Evolutionary conservation across 257 asterid species (phyloP), one percentile per base, ranked within the genome.

Genomic region (Nicotiana tomentosiformis): DNA sequence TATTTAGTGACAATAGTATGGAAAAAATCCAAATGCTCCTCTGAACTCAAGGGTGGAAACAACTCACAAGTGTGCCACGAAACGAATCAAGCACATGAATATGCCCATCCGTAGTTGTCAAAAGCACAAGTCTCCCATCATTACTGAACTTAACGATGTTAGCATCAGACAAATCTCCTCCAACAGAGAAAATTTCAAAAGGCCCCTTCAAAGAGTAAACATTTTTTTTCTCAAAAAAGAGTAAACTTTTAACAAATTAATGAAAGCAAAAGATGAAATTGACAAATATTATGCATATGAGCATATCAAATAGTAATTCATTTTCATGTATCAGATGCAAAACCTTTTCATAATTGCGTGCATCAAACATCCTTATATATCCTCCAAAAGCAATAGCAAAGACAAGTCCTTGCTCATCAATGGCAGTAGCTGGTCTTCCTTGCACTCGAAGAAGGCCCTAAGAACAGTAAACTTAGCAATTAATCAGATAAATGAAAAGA

Each of bases 391-490:
- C 99, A 67, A 96, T 86, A 51, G 96, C 90, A 89, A 96, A 96
- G 74, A 91, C 91, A 86, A 96, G 93, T 61, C 99, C 99, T 85
- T 96, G 97, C 81, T 94, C 99, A 85, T 96, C 98, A 85, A 93
- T 94, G 66, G 96, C 90, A 77, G 93, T 88, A 61, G 98, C 98
- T 49, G 99, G 98, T 85, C 99, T 94, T 84, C 98, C 98, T 91
- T 94, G 98, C 82, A 91, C 97, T 78, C 93, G 98, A 78, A 94
- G 87, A 86, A 96, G 98, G 77, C 99, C 99, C 98, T 94, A 85
- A 61, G 14, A 81, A 56, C 88, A 82, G 74, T 56, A 53, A 43
- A 82, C 43, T 58, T 35, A 72, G 37, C 56, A 77, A 83, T 76
- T 81, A 83, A 82, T 69, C 26, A 83, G 64, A 76, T 77, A 43